Evolutionary conservation across 2,329 filamentous ascomycete species (phyloP), one percentile per base, ranked within the genome.

Genomic region (Aschersonia sp.): DNA sequence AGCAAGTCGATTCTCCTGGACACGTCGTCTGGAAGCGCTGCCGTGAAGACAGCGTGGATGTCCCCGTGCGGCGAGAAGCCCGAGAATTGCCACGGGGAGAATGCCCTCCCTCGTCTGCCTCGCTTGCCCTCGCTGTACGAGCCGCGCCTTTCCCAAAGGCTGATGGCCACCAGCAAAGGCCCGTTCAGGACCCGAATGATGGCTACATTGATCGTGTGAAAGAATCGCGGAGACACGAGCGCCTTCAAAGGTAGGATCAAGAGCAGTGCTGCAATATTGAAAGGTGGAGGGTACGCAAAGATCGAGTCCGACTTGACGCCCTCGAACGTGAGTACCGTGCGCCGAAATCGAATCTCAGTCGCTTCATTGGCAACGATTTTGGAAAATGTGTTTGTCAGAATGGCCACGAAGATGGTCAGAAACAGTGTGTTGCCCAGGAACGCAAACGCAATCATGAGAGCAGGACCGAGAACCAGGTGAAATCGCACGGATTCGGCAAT

Each of bases 391-490:
- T 84, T 85, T 49, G 76, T 82, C 32, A 87, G 73, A 65, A 85
- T 84, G 20, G 83, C 83, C 1, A 87, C 81, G 2, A 86, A 70
- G 52, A 87, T 83, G 1, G 83, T 86, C 41, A 86, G 67, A 65
- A 87, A 86, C 40, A 87, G 72, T 0, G 81, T 85, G 60, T 87
- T 86, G 45, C 83, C 83, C 5, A 87, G 68, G 56, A 86, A 85
- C 4, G 83, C 81, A 61, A 86, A 87, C 4, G 77, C 72, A 49
- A 86, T 74, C 75, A 85, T 85, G 7, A 87, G 68, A 0, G 76
- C 69, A 0, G 83, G 83, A 0, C 83, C 83, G 3, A 85, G 71
- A 30, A 84, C 63, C 60, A 76, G 69, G 58, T 87, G 81, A 61
- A 86, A 82, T 44, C 79, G 73, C 6, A 64, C 65, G 2, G 67